Evolutionary conservation across 352 stramenopile genomes (phyloP).

Genomic region (Albugo candida): DNA sequence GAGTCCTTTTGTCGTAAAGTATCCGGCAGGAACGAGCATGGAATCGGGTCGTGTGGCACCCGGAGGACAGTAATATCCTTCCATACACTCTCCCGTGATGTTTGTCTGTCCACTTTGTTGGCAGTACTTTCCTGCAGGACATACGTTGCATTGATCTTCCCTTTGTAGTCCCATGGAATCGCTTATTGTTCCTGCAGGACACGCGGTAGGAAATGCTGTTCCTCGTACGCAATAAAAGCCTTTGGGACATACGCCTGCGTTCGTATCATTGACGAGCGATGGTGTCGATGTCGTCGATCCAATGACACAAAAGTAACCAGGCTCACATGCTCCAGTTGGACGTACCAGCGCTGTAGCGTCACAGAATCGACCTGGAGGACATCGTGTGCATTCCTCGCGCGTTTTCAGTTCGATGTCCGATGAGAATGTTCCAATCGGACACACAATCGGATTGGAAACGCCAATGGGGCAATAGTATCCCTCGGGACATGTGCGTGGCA

Average conservation of each 20-base stretch:
- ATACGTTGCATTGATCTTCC: constrained; percentile 54
- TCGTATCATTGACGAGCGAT: constrained; percentile 45
- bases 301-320: constrained; percentile 81
- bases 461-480: constrained; percentile 81
- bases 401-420: constrained; percentile 50
- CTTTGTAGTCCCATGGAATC: constrained; percentile 50
- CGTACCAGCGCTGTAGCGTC: constrained; percentile 62
- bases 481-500: constrained; percentile 39
- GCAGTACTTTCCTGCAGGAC: constrained; percentile 59
- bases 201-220: constrained; percentile 29
- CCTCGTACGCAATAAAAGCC: constrained; percentile 54
- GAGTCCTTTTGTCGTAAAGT: constrained; percentile 27
- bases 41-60: constrained; percentile 32
- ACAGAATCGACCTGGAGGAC: constrained; percentile 82
- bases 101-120: constrained; percentile 35
- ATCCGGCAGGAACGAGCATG: constrained; percentile 23
- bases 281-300: constrained; percentile 82
- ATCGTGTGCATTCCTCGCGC: constrained; percentile 74
- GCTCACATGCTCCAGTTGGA: constrained; percentile 56
- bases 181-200: constrained; percentile 57
- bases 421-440: constrained; percentile 80
- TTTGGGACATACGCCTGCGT: constrained; percentile 41
- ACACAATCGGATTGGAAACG: constrained; percentile 50
- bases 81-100: constrained; percentile 51
- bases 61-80: constrained; percentile 64